Conservation (phyloP, 331 rosid species). For the Erythrophleum ivorense region DNA sequence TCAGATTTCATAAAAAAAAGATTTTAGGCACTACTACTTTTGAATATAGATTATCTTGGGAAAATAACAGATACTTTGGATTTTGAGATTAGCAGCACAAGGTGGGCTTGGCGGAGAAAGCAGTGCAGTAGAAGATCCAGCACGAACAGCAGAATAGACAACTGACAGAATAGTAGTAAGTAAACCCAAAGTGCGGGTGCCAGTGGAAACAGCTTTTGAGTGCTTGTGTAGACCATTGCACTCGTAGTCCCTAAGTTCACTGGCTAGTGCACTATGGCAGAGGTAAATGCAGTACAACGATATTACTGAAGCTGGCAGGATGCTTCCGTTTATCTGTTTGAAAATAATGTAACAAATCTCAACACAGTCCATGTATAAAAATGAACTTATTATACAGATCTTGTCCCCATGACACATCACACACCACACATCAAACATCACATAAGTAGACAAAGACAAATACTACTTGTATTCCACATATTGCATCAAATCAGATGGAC, state of each 20-base stretch:
- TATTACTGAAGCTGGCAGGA: slow-evolving; percentile 93
- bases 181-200: slow-evolving; percentile 82
- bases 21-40: neutral
- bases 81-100: slow-evolving; percentile 73
- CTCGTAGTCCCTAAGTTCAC: slow-evolving; percentile 96
- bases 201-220: slow-evolving; percentile 96
- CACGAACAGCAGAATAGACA: slow-evolving; percentile 98
- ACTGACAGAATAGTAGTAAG: slow-evolving; percentile 89
- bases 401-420: no score
- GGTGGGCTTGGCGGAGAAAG: slow-evolving; percentile 97
- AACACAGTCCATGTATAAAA: neutral
- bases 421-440: no score
- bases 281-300: slow-evolving; percentile 92
- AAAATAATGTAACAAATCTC: slow-evolving; percentile 36
- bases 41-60: neutral
- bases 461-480: no score
- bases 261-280: slow-evolving; percentile 92
- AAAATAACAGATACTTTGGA: neutral
- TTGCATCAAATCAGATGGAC: no score
- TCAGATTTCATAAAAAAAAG: no score
- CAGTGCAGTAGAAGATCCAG: slow-evolving; percentile 90
- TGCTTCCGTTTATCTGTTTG: slow-evolving; percentile 84
- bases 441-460: no score
- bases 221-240: slow-evolving; percentile 98
- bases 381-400: slow-evolving; percentile 17